Conservation (phyloP, 305 asterid species). For the Salvia sclarea region DNA sequence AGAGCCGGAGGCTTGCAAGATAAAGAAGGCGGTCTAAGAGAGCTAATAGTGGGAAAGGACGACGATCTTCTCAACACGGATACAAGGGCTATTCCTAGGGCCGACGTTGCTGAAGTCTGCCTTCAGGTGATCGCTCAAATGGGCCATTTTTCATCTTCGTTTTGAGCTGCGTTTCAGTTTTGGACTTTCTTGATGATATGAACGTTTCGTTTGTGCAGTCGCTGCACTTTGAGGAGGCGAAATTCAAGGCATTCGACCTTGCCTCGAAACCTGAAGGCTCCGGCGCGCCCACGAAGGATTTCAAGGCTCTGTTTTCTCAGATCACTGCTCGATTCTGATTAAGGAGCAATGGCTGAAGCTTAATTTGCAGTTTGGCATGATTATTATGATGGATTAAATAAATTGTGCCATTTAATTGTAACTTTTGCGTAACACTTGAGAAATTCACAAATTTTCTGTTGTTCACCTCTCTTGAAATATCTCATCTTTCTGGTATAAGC, state of each 20-base stretch:
- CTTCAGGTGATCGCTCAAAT: slow-evolving; percentile 56
- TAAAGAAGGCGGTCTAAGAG: slow-evolving; percentile 81
- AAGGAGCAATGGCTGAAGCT: background rate
- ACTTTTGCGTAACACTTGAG: background rate
- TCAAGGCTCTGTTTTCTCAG: slow-evolving; percentile 78
- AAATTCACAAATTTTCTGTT: background rate
- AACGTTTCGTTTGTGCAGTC: slow-evolving; percentile 48
- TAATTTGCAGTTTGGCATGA: background rate
- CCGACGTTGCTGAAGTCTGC: slow-evolving; percentile 93
- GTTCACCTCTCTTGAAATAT: slow-evolving; percentile 1
- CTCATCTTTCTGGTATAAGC: background rate
- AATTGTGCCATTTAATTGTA: background rate
- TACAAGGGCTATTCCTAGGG: slow-evolving; percentile 65
- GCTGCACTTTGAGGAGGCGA: slow-evolving; percentile 73
- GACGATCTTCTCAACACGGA: slow-evolving; percentile 88
- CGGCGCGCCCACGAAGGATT: slow-evolving; percentile 75
- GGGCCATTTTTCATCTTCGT: background rate
- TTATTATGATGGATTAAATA: slow-evolving; percentile 4
- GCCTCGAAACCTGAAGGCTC: slow-evolving; percentile 88
- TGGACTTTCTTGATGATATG: background rate
- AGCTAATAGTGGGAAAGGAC: slow-evolving; percentile 80
- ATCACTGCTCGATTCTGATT: slow-evolving; percentile 65
- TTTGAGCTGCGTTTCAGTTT: slow-evolving; percentile 2
- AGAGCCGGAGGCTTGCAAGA: slow-evolving; percentile 98
- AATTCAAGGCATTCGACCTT: slow-evolving; percentile 82